These are phyloP conservation scores for Paraphaeosphaeria sporulosa DNA, from an alignment of 2,329 filamentous ascomycete genomes.

Conservation along the genomic window DNA sequence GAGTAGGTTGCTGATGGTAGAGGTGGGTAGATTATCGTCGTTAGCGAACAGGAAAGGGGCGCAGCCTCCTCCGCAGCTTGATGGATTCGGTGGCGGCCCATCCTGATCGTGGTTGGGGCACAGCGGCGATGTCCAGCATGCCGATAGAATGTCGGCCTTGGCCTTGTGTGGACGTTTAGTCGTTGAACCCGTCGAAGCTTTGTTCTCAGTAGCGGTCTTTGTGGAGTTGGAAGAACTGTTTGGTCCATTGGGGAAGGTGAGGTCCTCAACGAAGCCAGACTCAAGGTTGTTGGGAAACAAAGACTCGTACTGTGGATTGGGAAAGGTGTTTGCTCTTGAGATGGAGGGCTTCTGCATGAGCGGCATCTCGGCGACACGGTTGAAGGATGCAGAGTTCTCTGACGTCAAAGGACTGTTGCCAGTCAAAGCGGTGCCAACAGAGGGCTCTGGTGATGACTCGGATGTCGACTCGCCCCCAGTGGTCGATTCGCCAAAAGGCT, in stretches of 20 bases:
- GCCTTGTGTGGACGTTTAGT: slow-evolving; percentile 44
- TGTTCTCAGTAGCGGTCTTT: slow-evolving; percentile 19
- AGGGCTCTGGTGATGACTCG: slow-evolving; percentile 50
- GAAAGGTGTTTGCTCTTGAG: slow-evolving; percentile 41
- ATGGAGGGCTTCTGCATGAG: slow-evolving; percentile 31
- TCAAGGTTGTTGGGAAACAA: slow-evolving; percentile 48
- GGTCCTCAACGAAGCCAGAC: slow-evolving; percentile 45
- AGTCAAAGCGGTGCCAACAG: slow-evolving; percentile 21
- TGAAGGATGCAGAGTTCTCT: slow-evolving; percentile 33
- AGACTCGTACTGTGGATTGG: slow-evolving; percentile 46
- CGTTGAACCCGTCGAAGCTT: slow-evolving; percentile 25
- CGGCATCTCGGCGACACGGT: slow-evolving; percentile 38
- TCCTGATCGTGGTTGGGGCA: slow-evolving; percentile 51
- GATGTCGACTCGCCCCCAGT: slow-evolving; percentile 43
- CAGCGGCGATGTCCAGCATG: slow-evolving; percentile 52
- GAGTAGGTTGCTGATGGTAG: slow-evolving; percentile 37
- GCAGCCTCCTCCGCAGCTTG: slow-evolving; percentile 51
- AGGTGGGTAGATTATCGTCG: slow-evolving; percentile 41
- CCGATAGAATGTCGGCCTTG: slow-evolving; percentile 48
- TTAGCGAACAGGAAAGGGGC: slow-evolving; percentile 51
- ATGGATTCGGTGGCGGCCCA: slow-evolving; percentile 48
- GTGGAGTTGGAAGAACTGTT: slow-evolving; percentile 28
- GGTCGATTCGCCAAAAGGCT: slow-evolving; percentile 43
- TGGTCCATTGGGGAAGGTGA: slow-evolving; percentile 48
- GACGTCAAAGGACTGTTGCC: slow-evolving; percentile 30